Conservation (phyloP, 257 asterid species). For the Buddleja alternifolia region DNA sequence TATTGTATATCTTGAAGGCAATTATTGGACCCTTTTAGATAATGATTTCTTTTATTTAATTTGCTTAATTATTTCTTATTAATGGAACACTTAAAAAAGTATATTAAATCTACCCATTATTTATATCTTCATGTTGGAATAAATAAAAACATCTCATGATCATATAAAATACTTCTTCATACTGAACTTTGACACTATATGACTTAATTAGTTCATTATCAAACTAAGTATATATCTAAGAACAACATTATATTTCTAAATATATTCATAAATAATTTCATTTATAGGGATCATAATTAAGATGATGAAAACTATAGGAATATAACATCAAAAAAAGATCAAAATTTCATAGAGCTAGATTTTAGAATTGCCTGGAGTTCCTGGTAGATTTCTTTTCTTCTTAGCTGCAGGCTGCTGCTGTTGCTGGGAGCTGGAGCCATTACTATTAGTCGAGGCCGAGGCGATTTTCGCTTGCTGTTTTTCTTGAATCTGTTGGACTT, state of each 20-base stretch:
- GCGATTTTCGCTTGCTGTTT: slow-evolving; percentile 15
- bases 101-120: slow-evolving; percentile 18
- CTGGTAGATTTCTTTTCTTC: slow-evolving; percentile 56
- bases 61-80: slow-evolving; percentile 13
- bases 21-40: slow-evolving; percentile 57
- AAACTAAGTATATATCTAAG: not conserved
- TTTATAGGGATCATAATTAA: not conserved
- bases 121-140: slow-evolving; percentile 8
- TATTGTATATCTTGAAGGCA: slow-evolving; percentile 49
- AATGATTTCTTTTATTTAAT: not conserved
- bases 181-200: not conserved
- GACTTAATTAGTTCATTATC: not conserved
- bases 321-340: not conserved
- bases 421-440: slow-evolving; percentile 44
- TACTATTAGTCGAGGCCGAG: slow-evolving; percentile 34
- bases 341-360: not conserved
- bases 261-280: not conserved
- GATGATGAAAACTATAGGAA: not conserved
- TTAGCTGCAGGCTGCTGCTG: slow-evolving; percentile 37
- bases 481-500: slow-evolving; percentile 47
- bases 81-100: slow-evolving; percentile 9
- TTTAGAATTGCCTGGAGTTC: slow-evolving; percentile 49
- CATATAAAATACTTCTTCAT: not conserved
- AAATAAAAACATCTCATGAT: slow-evolving; percentile 12
- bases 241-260: not conserved